Base-by-base conservation (phyloP, 345 rosid species). In the Rhodomyrtus tomentosa region DNA sequence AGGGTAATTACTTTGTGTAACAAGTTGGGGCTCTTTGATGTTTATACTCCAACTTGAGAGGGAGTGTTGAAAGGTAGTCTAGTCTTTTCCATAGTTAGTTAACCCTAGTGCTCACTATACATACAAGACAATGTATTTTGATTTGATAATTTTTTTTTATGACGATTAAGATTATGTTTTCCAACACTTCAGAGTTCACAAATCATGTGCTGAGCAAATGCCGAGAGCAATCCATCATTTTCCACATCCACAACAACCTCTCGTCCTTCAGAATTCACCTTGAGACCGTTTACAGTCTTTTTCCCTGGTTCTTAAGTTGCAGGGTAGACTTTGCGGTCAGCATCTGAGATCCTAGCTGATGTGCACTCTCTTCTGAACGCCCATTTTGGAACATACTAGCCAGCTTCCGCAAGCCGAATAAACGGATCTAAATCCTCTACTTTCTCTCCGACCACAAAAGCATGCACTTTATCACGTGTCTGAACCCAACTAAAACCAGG, bases 401-500 rank as follows among this genome's bases (percentile, higher is more conserved):
- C 81, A 81, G 74, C 85, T 84, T 82, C 82, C 54, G 83, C 88
- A 50, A 80, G 74, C 82, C 87, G 68, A 12, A 29, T 45, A 48
- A 38, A 50, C 24, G 80, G 82, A 83, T 88, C 88, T 55, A 59
- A 76, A 54, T 55, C 84, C 55, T 86, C 81, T 55, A 89, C 51
- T 54, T 38, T 86, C 81, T 89, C 91, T 80, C 89, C 91, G 50
- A 82, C 87, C 13, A 89, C 88, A 81, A 89, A 91, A 68, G 89
- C 87, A 52, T 91, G 90, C 29, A 85, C 87, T 83, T 56, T 81
- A 72, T 88, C 90, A 10, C 76, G 83, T 52, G 87, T 88, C 84
- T 89, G 91, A 24, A 92, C 91, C 95, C 93, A 94, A 85, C 93
- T 92, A 82, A 84, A 91, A 55, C 90, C 95, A 25, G 93, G 93